Evolutionary conservation across 306 rosid genomes (phyloP).

Genomic region (Corylus americana): DNA sequence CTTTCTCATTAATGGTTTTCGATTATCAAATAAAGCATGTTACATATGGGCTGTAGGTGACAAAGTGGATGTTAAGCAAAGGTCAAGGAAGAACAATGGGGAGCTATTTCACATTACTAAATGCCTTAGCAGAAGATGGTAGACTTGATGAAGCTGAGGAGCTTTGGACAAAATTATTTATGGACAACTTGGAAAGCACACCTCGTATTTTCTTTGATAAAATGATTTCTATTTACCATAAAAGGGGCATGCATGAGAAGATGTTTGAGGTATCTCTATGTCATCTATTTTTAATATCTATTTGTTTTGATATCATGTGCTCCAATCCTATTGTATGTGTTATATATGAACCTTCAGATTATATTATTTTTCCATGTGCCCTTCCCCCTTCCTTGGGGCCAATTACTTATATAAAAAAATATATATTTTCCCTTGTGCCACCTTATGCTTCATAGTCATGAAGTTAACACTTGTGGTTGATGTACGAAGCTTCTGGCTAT

Average conservation of each 20-base stretch:
- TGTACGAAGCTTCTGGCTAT: neutral
- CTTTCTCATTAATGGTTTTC: neutral
- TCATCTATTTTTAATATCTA: constrained; percentile 2
- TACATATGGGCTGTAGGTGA: constrained; percentile 49
- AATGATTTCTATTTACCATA: constrained; percentile 72
- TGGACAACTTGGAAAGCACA: constrained; percentile 71
- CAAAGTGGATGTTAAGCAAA: constrained; percentile 97
- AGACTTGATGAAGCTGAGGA: constrained; percentile 92
- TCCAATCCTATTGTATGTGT: neutral
- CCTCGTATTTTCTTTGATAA: constrained; percentile 84
- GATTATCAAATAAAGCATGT: constrained; percentile 6
- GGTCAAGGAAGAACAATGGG: constrained; percentile 99
- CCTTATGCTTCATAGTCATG: neutral
- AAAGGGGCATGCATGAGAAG: constrained; percentile 64
- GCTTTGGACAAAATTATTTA: constrained; percentile 83
- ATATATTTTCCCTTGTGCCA: neutral
- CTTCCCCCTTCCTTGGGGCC: too few relatives aligned
- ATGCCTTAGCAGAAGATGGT: constrained; percentile 87
- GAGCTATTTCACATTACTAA: constrained; percentile 73
- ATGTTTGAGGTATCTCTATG: constrained; percentile 78
- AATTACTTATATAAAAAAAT: too few relatives aligned
- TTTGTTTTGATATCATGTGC: neutral
- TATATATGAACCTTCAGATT: neutral
- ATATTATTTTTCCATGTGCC: neutral
- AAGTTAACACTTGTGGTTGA: neutral